phyloP scores from a whole-genome alignment of 108 stramenopile species.

The Hondaea fermentalgiana region DNA sequence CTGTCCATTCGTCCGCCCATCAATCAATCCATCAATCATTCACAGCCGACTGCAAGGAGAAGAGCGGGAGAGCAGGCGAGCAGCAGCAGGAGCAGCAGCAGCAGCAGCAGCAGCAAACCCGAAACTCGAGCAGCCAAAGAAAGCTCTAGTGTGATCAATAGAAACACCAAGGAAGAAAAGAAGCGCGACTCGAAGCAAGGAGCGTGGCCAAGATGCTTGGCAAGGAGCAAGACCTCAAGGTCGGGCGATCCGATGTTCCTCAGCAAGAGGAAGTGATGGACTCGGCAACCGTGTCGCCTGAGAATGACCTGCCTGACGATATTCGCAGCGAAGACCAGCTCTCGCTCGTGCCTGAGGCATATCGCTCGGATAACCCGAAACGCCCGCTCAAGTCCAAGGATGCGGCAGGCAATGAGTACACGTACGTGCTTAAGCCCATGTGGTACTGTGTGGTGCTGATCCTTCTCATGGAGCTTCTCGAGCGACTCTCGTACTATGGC shows the following conservation, averaged over 20 bases:
- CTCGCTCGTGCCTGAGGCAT: not conserved
- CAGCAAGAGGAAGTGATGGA: not conserved
- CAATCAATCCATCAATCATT: no score
- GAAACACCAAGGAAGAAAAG: no score
- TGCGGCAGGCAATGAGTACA: not conserved
- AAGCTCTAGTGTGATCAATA: no score
- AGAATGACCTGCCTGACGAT: not conserved
- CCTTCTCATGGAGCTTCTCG: slow-evolving; percentile 8
- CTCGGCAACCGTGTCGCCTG: not conserved
- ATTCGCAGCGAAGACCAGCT: not conserved
- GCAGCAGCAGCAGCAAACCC: no score
- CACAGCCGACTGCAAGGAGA: no score
- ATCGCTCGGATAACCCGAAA: not conserved
- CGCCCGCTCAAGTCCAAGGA: not conserved
- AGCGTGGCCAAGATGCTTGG: not conserved
- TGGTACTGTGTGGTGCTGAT: not conserved
- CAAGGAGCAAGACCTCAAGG: not conserved
- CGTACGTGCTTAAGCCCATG: slow-evolving; percentile 9
- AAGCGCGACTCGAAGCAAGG: no score
- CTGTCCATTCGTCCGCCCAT: no score
- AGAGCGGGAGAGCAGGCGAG: no score
- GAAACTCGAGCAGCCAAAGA: no score
- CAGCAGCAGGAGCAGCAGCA: no score
- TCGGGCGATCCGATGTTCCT: not conserved
- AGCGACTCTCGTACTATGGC: slow-evolving; percentile 20